Conservation (phyloP, 2,329 filamentous ascomycete species). For the Scopulariopsis brevicaulis region DNA sequence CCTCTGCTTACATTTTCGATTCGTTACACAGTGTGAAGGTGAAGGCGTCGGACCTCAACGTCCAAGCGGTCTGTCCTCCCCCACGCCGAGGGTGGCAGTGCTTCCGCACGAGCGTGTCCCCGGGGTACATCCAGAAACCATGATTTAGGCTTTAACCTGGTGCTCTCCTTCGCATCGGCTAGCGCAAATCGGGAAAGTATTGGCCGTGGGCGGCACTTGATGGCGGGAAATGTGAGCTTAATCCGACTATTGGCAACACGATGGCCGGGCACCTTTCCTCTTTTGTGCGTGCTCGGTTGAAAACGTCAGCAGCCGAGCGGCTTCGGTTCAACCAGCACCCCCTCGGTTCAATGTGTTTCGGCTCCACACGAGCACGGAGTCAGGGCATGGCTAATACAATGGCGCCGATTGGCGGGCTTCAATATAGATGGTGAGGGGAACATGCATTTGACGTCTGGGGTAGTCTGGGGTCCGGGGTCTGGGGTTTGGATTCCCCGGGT, state of each 20-base stretch:
- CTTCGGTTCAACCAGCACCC: not conserved
- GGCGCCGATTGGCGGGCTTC: not conserved
- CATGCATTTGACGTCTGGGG: not conserved
- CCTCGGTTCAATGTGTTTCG: not conserved
- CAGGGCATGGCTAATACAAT: not conserved
- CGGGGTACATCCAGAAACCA: not conserved
- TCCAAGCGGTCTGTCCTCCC: too few relatives aligned
- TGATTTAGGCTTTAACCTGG: not conserved
- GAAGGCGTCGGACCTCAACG: too few relatives aligned
- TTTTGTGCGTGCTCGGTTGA: not conserved
- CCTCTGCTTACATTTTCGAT: too few relatives aligned
- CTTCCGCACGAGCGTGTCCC: not conserved
- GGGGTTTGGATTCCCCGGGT: not conserved
- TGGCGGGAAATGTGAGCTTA: not conserved
- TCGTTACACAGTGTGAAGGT: too few relatives aligned
- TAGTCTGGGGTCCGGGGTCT: not conserved
- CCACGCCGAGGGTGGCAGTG: too few relatives aligned
- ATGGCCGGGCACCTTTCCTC: not conserved
- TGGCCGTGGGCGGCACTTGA: not conserved
- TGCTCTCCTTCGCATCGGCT: not conserved
- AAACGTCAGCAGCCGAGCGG: not conserved
- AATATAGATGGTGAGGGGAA: not conserved
- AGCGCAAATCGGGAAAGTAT: not conserved
- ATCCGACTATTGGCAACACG: not conserved
- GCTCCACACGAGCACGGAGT: not conserved